Evolutionary conservation across 2,329 filamentous ascomycete genomes (phyloP).

Genomic region (Trichothecium sympodiale): DNA sequence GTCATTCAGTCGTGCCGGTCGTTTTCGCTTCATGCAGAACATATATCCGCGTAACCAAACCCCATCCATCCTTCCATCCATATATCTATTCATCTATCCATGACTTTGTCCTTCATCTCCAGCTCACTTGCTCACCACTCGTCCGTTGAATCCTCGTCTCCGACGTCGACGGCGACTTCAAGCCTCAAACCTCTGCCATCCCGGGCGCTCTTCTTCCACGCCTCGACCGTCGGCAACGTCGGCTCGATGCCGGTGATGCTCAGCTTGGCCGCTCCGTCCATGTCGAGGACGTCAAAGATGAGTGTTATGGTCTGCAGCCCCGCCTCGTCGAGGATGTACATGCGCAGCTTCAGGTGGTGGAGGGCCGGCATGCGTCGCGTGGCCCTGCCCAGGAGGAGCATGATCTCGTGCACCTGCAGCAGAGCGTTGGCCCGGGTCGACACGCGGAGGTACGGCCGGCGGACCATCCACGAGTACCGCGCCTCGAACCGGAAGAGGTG

Average conservation of each 20-base stretch:
- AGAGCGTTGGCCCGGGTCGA: slow-evolving; percentile 1
- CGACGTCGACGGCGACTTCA: not conserved
- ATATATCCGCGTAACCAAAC: no score
- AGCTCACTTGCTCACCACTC: slow-evolving; percentile 7
- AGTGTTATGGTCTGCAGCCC: not conserved
- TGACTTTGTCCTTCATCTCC: no score
- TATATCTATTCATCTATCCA: no score
- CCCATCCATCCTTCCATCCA: no score
- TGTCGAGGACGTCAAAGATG: slow-evolving; percentile 1
- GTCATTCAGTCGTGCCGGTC: no score
- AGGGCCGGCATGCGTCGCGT: slow-evolving; percentile 2
- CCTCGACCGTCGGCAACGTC: not conserved
- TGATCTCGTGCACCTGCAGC: slow-evolving; percentile 3
- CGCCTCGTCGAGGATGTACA: slow-evolving; percentile 2
- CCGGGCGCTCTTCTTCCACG: slow-evolving; percentile 1
- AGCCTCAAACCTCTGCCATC: not conserved
- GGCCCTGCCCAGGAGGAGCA: slow-evolving; percentile 2
- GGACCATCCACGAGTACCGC: slow-evolving; percentile 5
- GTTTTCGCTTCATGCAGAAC: no score
- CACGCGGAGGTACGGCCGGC: slow-evolving; percentile 3
- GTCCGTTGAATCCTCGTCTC: no score
- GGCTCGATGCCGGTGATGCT: slow-evolving; percentile 1
- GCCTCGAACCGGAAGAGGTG: slow-evolving; percentile 1
- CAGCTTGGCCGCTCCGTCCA: not conserved
- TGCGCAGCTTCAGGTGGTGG: not conserved